phyloP scores from a whole-genome alignment of 1,284 basidiomycete genomes.

The Phylloboletellus chloephorus region DNA sequence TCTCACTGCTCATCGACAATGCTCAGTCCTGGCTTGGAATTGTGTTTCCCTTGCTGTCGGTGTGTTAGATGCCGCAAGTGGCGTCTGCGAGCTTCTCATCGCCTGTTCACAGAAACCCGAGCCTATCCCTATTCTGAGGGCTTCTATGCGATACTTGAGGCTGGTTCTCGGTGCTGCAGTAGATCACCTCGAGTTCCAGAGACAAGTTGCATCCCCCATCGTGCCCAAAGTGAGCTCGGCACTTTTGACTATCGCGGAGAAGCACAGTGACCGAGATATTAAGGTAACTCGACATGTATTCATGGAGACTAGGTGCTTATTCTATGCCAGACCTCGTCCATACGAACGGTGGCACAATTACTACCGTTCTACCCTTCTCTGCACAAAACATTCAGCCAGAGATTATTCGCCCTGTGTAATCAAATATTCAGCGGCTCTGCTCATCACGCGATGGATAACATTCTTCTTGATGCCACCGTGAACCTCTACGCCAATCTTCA shows the following conservation, averaged over 20 bases:
- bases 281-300: conserved; percentile 29
- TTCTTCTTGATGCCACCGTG: conserved; percentile 47
- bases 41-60: conserved; percentile 60
- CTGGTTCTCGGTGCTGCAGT: conserved; percentile 52
- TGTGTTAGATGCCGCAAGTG: conserved; percentile 38
- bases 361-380: conserved; percentile 61
- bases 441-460: conserved; percentile 36
- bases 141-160: conserved; percentile 54
- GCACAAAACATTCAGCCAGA: conserved; percentile 47
- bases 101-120: conserved; percentile 55
- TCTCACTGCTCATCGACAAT: conserved; percentile 55
- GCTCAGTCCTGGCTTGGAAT: conserved; percentile 66
- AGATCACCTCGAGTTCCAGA: conserved; percentile 66
- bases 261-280: conserved; percentile 44
- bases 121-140: conserved; percentile 50
- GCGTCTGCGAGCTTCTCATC: conserved; percentile 20
- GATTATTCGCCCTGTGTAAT: conserved; percentile 49
- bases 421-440: conserved; percentile 52
- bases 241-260: conserved; percentile 52
- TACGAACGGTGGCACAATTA: conserved; percentile 52
- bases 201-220: conserved; percentile 66
- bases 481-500: conserved; percentile 57
- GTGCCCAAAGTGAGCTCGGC: conserved; percentile 63
- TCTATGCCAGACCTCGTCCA: conserved; percentile 41
- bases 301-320: conserved; percentile 9